Conservation (phyloP, 768 basidiomycete genomes). For the Tylopilus rubrobrunneus region DNA sequence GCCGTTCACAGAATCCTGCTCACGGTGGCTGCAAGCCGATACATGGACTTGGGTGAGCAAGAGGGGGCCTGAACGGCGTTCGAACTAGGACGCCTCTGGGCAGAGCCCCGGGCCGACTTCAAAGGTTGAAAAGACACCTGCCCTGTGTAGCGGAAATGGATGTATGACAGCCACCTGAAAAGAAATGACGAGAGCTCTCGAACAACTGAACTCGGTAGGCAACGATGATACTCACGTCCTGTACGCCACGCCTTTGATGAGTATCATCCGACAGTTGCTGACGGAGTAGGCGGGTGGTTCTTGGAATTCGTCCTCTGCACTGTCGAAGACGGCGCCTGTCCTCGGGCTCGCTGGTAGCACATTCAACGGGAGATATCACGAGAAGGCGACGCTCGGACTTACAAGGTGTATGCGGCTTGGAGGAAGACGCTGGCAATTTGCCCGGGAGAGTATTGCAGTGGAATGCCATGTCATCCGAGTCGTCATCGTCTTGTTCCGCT, state of each 20-base stretch:
- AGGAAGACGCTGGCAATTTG: background rate
- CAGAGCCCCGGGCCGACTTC: slow-evolving; percentile 15
- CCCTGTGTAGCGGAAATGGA: slow-evolving; percentile 31
- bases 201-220: background rate
- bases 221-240: slow-evolving; percentile 21
- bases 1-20: background rate
- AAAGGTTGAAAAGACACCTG: slow-evolving; percentile 23
- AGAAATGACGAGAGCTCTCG: background rate
- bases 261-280: slow-evolving; percentile 21
- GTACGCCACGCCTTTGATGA: slow-evolving; percentile 28
- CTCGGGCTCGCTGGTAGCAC: background rate
- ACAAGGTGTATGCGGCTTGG: slow-evolving; percentile 8
- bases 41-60: slow-evolving; percentile 39
- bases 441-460: background rate
- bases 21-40: slow-evolving; percentile 30
- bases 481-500: background rate
- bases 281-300: slow-evolving; percentile 22
- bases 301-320: background rate
- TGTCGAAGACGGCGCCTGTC: background rate
- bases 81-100: background rate
- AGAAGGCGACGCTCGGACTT: background rate
- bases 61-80: background rate
- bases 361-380: background rate
- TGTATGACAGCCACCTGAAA: slow-evolving; percentile 24
- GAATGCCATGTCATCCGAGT: background rate